phyloP scores from a whole-genome alignment of 441 rosid genomes.

The Dalechampia spathulata region DNA sequence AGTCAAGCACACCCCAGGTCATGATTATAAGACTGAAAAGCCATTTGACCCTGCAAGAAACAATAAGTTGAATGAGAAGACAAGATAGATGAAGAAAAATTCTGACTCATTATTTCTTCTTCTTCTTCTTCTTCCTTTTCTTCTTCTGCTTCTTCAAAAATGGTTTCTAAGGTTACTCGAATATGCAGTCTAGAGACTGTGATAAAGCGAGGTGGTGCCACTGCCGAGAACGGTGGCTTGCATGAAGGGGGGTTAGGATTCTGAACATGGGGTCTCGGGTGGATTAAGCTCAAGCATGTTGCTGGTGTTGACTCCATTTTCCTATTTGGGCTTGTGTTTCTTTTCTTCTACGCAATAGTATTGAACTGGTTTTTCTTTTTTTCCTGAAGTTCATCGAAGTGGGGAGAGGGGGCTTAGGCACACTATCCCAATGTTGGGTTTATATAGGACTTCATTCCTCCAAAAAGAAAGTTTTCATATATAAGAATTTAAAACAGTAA shows the following conservation, averaged over 20 bases:
- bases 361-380: too few relatives aligned
- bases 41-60: constrained; percentile 18
- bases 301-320: neutral
- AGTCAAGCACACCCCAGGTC: constrained; percentile 12
- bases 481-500: too few relatives aligned
- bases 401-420: too few relatives aligned
- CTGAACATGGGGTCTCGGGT: neutral
- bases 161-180: constrained; percentile 25
- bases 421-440: too few relatives aligned
- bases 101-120: neutral
- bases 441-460: too few relatives aligned
- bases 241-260: neutral
- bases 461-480: too few relatives aligned
- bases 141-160: constrained; percentile 28
- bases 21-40: constrained; percentile 1
- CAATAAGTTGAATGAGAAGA: neutral
- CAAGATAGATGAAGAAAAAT: neutral
- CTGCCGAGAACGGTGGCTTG: constrained; percentile 28
- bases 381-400: too few relatives aligned
- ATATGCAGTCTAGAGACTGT: constrained; percentile 10
- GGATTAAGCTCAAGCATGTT: neutral
- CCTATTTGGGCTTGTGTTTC: too few relatives aligned
- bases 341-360: too few relatives aligned
- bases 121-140: constrained; percentile 15
- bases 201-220: constrained; percentile 20